Conservation (phyloP, 2,329 filamentous ascomycete genomes). For the Apiospora sp. region DNA sequence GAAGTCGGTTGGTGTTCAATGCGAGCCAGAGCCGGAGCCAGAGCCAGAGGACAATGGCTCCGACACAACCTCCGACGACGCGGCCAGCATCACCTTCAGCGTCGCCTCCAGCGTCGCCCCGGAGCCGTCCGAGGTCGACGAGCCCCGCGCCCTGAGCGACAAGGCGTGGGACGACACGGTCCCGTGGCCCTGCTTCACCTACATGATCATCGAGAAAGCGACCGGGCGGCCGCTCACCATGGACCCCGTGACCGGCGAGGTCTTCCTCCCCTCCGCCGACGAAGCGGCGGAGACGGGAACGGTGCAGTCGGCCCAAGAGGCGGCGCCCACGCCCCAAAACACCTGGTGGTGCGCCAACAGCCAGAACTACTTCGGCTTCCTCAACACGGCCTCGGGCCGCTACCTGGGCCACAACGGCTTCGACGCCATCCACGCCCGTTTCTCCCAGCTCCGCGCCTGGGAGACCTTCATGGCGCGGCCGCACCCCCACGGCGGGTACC, state of each 20-base stretch:
- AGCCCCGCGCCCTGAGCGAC: not conserved
- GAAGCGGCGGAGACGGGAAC: not conserved
- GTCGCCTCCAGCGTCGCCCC: not conserved
- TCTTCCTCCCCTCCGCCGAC: not conserved
- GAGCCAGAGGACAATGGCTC: too few relatives aligned
- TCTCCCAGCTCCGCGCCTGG: not conserved
- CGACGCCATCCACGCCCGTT: not conserved
- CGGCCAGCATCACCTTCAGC: too few relatives aligned
- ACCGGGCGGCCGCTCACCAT: not conserved
- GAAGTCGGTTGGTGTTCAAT: too few relatives aligned
- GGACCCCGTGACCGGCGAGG: not conserved
- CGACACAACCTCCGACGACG: too few relatives aligned
- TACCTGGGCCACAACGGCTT: conserved; percentile 13
- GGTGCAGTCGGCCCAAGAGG: not conserved
- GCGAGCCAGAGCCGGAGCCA: too few relatives aligned
- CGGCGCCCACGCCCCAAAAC: not conserved
- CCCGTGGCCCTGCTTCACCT: not conserved
- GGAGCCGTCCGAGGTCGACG: not conserved
- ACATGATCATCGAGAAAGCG: conserved; percentile 18
- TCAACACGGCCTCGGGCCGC: not conserved
- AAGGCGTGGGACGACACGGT: not conserved
- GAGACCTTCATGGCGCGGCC: not conserved
- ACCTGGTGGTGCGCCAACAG: not conserved
- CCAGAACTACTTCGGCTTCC: conserved; percentile 19
- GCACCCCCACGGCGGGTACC: not conserved